Evolutionary conservation across 768 basidiomycete species (phyloP).

Genomic region (Kwoniella newhampshirensis): DNA sequence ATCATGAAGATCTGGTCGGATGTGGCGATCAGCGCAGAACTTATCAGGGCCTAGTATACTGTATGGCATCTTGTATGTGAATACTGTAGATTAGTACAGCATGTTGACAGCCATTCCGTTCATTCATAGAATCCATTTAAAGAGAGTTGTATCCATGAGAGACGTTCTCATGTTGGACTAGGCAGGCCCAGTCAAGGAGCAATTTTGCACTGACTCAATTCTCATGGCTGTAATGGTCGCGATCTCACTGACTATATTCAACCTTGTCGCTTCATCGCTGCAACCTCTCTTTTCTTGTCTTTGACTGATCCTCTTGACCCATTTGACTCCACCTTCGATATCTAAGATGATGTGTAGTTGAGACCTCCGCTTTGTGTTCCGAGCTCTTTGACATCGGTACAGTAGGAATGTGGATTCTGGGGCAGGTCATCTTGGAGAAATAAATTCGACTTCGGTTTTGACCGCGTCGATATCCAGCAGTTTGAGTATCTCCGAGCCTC

Average conservation of each 20-base stretch:
- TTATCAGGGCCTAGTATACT: no score
- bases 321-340: slow-evolving; percentile 24
- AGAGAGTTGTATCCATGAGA: no score
- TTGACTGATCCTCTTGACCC: slow-evolving; percentile 19
- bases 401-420: background rate
- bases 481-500: no score
- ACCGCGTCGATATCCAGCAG: background rate
- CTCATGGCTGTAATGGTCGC: no score
- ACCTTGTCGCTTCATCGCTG: background rate
- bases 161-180: no score
- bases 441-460: slow-evolving; percentile 6
- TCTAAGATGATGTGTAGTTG: slow-evolving; percentile 19
- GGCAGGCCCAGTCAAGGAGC: no score
- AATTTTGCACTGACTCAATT: no score
- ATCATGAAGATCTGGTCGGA: slow-evolving; percentile 40
- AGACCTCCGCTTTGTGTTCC: background rate
- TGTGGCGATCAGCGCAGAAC: slow-evolving; percentile 21
- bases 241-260: slow-evolving; percentile 15
- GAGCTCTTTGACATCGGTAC: background rate
- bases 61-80: no score
- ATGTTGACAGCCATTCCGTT: no score
- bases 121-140: no score
- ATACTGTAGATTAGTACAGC: no score
- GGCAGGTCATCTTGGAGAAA: background rate
- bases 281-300: background rate